phyloP scores from a whole-genome alignment of 2,329 filamentous ascomycete species.

The Fusarium armeniacum region DNA sequence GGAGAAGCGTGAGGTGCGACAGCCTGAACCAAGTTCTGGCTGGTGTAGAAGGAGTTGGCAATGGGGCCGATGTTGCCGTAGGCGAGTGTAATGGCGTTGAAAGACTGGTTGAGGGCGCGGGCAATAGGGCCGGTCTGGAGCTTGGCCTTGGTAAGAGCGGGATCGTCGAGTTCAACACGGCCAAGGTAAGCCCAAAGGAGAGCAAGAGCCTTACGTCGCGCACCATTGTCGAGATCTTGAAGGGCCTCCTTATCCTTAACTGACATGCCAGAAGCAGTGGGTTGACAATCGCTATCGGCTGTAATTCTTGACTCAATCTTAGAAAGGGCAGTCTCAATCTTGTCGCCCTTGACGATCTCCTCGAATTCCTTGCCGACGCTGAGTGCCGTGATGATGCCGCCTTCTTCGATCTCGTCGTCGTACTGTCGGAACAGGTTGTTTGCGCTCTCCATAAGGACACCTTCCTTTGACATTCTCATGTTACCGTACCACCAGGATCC shows the following conservation, averaged over 20 bases:
- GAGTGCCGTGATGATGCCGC: conserved; percentile 82
- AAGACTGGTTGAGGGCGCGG: conserved; percentile 85
- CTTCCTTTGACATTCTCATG: conserved; percentile 92
- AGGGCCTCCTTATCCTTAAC: conserved; percentile 82
- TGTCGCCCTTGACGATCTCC: conserved; percentile 79
- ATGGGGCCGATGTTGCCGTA: conserved; percentile 88
- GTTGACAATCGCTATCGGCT: conserved; percentile 67
- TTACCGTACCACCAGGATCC: conserved; percentile 99
- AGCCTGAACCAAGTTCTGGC: conserved; percentile 91
- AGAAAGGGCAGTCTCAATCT: conserved; percentile 82
- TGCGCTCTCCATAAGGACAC: conserved; percentile 91
- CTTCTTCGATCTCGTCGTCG: conserved; percentile 84
- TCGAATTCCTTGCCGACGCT: conserved; percentile 91
- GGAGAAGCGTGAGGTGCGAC: conserved; percentile 86
- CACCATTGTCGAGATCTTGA: conserved; percentile 82
- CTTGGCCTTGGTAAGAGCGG: conserved; percentile 84
- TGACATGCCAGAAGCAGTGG: conserved; percentile 71
- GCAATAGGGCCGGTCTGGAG: conserved; percentile 91
- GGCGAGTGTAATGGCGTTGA: conserved; percentile 87
- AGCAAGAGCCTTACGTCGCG: conserved; percentile 86
- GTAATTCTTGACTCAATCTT: conserved; percentile 87
- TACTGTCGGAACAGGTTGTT: conserved; percentile 96
- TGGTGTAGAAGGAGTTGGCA: conserved; percentile 82
- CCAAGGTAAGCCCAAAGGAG: conserved; percentile 96
- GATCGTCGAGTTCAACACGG: conserved; percentile 85